Evolutionary conservation across 2,329 filamentous ascomycete genomes (phyloP), one percentile per base, ranked within the genome.

Genomic region (Microdochium bolleyi): DNA sequence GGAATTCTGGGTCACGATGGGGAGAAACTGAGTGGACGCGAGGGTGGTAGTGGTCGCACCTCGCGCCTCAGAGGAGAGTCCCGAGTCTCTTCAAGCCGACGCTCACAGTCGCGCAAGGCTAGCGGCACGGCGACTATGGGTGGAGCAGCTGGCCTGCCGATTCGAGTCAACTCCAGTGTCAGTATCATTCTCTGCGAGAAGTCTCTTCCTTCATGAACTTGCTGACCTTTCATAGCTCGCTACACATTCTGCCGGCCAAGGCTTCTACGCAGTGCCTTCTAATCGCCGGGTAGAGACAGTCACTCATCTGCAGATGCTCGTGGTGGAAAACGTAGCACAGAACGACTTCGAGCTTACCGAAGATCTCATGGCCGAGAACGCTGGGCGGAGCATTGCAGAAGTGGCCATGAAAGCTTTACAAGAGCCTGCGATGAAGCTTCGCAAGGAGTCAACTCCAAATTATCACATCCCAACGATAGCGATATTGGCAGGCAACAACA

Each of bases 401-500:
- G 87, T 92, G 25, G 85, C 89, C 1, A 76, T 95, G 52, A 78
- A 76, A 50, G 82, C 89, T 11, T 73, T 95, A 48, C 76, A 76
- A 1, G 82, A 84, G 57, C 82, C 76, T 54, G 84, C 77, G 50
- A 80, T 78, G 64, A 82, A 73, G 68, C 76, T 78, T 49, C 80
- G 73, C 49, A 77, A 65, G 49, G 74, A 58, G 22, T 59, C 63
- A 2, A 54, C 60, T 3, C 64, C 63, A 19, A 60, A 61, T 7
- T 66, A 62, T 48, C 67, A 55, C 37, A 51, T 70, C 25, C 57
- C 64, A 52, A 74, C 76, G 0, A 72, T 83, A 30, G 83, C 95
- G 22, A 82, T 97, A 7, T 77, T 97, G n/a, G 92, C 89, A 0
- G 92, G 94, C n/a, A 97, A 96, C 67, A 92, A 96, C 68, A 90